Conservation (phyloP, 2,329 filamentous ascomycete genomes). For the Lachnellula arida region DNA sequence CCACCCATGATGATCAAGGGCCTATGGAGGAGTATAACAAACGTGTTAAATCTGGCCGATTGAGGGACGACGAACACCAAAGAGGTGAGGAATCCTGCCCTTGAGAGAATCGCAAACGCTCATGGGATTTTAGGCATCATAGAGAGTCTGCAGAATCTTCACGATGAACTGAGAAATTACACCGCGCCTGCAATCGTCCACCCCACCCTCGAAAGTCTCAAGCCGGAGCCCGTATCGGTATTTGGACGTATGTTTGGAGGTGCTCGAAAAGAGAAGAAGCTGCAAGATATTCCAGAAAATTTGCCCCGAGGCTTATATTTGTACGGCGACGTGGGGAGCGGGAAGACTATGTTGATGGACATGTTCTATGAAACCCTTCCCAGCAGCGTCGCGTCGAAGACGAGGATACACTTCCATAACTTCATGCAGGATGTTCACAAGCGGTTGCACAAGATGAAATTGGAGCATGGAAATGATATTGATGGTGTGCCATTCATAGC, state of each 20-base stretch:
- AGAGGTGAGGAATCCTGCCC: constrained; percentile 53
- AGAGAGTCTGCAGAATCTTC: constrained; percentile 80
- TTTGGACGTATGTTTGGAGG: constrained; percentile 60
- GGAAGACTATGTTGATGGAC: constrained; percentile 99
- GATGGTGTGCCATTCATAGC: constrained; percentile 90
- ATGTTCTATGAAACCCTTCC: constrained; percentile 94
- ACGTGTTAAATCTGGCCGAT: constrained; percentile 65
- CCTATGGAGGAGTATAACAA: constrained; percentile 86
- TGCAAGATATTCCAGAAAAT: constrained; percentile 57
- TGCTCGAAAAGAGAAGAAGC: constrained; percentile 32
- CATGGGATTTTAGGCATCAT: constrained; percentile 63
- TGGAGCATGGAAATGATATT: constrained; percentile 80
- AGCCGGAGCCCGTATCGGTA: constrained; percentile 48
- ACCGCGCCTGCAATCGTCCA: constrained; percentile 67
- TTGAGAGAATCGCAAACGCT: not conserved
- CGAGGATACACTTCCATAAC: constrained; percentile 95
- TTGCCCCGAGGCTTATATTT: constrained; percentile 89
- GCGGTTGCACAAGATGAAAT: constrained; percentile 83
- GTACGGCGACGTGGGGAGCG: constrained; percentile 92
- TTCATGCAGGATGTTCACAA: constrained; percentile 99
- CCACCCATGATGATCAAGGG: constrained; percentile 41
- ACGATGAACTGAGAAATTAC: constrained; percentile 76
- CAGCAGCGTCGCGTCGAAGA: constrained; percentile 72
- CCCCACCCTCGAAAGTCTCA: constrained; percentile 68
- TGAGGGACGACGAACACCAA: constrained; percentile 89